These are phyloP conservation scores for Plasmodium knowlesi DNA, from an alignment of 169 alveolate genomes.

Conservation along the genomic window DNA sequence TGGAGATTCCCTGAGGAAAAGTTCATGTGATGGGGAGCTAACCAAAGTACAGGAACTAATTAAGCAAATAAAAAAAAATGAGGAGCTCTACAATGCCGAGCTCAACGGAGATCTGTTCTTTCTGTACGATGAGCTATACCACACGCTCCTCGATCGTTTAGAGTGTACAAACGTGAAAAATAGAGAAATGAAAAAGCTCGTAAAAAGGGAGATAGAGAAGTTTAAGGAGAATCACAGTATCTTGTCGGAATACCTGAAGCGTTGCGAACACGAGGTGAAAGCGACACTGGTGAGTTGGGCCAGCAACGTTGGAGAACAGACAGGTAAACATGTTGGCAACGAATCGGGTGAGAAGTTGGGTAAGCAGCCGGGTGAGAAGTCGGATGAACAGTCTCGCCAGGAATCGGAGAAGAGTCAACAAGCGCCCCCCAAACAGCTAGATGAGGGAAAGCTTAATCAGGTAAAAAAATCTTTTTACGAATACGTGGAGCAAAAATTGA, in stretches of 20 bases:
- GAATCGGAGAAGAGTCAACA: neutral
- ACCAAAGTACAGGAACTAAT: slow-evolving; percentile 27
- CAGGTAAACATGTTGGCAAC: neutral
- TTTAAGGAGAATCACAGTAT: slow-evolving; percentile 39
- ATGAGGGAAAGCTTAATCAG: neutral
- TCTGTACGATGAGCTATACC: slow-evolving; percentile 19
- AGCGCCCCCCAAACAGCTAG: neutral
- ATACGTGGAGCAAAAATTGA: neutral
- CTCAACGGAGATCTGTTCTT: neutral
- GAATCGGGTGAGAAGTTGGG: neutral
- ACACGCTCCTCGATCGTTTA: slow-evolving; percentile 6
- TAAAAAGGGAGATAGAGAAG: slow-evolving; percentile 62
- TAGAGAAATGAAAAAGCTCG: neutral
- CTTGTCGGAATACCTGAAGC: neutral
- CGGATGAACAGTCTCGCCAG: neutral
- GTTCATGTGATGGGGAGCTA: neutral
- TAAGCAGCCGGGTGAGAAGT: neutral
- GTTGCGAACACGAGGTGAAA: slow-evolving; percentile 25
- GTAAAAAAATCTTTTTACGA: slow-evolving; percentile 30
- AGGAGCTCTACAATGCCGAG: slow-evolving; percentile 22
- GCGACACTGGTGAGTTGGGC: slow-evolving; percentile 14
- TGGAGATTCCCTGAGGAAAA: neutral
- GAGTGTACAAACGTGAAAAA: neutral
- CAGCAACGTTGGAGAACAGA: neutral
- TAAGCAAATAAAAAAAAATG: slow-evolving; percentile 41